Base-by-base conservation (phyloP, 169 alveolate species). In the Miamiensis avidus region DNA sequence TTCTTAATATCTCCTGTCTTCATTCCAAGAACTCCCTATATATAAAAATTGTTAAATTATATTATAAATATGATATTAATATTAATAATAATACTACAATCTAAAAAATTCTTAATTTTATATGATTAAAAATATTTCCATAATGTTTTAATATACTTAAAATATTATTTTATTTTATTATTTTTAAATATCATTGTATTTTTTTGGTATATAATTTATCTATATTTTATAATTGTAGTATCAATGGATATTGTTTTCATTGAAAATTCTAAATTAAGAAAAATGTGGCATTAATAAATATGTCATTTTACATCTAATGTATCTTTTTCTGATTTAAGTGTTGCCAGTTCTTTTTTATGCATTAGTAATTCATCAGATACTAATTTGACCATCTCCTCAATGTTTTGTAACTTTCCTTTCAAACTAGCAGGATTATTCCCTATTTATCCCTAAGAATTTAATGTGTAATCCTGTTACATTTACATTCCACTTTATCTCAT, bases 1-100 rank as follows among this genome's bases (percentile, higher is more conserved):
- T 87, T 87, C 76, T 87, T 82, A 65, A 87, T 87, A 69, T 87
- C 91, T 65, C 82, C 82, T 65, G 91, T 76, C 82, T 87, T 87
- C 78, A 87, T 64, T 72, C 82, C 82, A 74, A 87, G 76, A n/a
- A 87, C 85, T 82, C 76, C 78, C 69, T 49, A 11, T 49, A 49
- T 11, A 49, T 11, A 49, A 11, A 49, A 49, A 11, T 49, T 11
- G 69, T 11, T 49, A 11, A 11, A n/a, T n/a, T n/a, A n/a, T n/a
- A n/a, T n/a, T n/a, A n/a, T n/a, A n/a, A n/a, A n/a, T n/a, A n/a
- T n/a, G n/a, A n/a, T n/a, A n/a, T n/a, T n/a, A n/a, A n/a, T n/a
- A n/a, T n/a, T n/a, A n/a, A n/a, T n/a, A n/a, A n/a, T n/a, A n/a
- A n/a, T n/a, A n/a, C n/a, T n/a, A n/a, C n/a, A n/a, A n/a, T n/a